A percentile compares a stretch with the other conserved stretches of the same genome.
Evolutionary conservation across 1,284 basidiomycete genomes (phyloP).

Genomic region (Ustilago sp.): DNA sequence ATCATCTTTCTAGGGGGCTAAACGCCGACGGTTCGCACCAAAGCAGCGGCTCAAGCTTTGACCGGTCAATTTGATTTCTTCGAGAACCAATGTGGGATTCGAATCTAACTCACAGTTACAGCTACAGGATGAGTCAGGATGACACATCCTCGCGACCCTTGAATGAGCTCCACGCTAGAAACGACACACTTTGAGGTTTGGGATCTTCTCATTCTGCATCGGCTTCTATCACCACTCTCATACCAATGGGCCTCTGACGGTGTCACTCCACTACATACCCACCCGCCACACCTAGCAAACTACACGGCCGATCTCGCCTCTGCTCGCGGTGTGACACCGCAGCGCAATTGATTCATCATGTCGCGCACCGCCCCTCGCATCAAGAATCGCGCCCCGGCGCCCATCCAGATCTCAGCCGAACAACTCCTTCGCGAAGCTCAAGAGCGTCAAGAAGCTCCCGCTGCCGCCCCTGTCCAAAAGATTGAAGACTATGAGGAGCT

Average conservation of each 20-base stretch:
- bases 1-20: background rate
- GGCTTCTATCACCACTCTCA: background rate
- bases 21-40: background rate
- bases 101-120: no score
- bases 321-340: slow-evolving; percentile 11
- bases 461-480: slow-evolving; percentile 71
- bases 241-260: slow-evolving; percentile 16
- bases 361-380: slow-evolving; percentile 74
- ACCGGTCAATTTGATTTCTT: no score
- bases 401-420: slow-evolving; percentile 96
- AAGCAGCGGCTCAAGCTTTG: background rate
- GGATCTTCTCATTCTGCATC: background rate
- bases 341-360: slow-evolving; percentile 46
- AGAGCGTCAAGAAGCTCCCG: slow-evolving; percentile 92
- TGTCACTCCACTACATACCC: slow-evolving; percentile 10
- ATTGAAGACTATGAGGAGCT: slow-evolving; percentile 98
- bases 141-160: background rate
- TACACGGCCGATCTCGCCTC: background rate
- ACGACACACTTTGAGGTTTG: slow-evolving; percentile 3
- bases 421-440: slow-evolving; percentile 97
- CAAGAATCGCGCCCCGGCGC: slow-evolving; percentile 92
- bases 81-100: no score
- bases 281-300: slow-evolving; percentile 8
- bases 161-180: slow-evolving; percentile 8
- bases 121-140: background rate